phyloP scores from a whole-genome alignment of 257 asterid species.

The Solanum arcanum region DNA sequence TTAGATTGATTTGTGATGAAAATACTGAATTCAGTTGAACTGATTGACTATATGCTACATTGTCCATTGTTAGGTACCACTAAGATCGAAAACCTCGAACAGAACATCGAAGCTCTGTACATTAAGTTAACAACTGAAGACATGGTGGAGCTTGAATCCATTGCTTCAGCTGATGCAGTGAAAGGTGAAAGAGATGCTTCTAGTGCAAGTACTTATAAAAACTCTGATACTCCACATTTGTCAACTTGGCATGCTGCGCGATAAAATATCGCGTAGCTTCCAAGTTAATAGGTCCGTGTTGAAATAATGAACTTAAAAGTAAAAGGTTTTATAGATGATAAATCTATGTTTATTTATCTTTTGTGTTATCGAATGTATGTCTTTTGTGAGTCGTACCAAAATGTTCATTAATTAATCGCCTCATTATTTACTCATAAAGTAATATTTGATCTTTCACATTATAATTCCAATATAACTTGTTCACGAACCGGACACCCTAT shows the following conservation, averaged over 20 bases:
- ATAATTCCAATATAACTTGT: not conserved
- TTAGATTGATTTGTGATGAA: not conserved
- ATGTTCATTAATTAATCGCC: not conserved
- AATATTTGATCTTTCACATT: not conserved
- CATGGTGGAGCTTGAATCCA: slow-evolving; percentile 21
- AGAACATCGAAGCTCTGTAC: slow-evolving; percentile 20
- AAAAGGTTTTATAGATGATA: no score
- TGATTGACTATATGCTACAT: not conserved
- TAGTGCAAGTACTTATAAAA: not conserved
- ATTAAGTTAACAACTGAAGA: slow-evolving; percentile 23
- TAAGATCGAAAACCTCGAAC: slow-evolving; percentile 17
- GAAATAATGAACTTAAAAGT: no score
- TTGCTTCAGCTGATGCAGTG: slow-evolving; percentile 20
- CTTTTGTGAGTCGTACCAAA: not conserved
- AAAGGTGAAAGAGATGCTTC: slow-evolving; percentile 28
- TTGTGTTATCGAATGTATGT: no score
- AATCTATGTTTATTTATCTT: no score
- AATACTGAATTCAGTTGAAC: not conserved
- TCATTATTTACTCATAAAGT: not conserved
- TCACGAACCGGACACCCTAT: not conserved
- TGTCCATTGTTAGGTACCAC: slow-evolving; percentile 11
- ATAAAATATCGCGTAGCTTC: not conserved
- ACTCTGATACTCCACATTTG: slow-evolving; percentile 13
- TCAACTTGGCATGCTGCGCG: slow-evolving; percentile 13
- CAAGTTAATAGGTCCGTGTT: not conserved